Base-by-base conservation (phyloP, 805 yeast genomes). In the Barnettozyma pratensis region DNA sequence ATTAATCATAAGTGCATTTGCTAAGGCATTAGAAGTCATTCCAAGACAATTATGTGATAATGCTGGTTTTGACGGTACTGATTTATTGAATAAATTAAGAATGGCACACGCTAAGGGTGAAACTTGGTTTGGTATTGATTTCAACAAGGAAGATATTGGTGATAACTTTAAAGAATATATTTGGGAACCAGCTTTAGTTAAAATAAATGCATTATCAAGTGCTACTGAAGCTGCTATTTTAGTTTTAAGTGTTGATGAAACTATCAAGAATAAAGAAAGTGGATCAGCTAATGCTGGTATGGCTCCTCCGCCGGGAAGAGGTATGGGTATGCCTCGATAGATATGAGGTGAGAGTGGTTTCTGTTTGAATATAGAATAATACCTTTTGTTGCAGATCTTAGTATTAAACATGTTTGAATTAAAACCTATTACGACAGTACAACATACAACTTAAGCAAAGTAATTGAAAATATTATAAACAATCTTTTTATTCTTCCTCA, bases 31-130 rank as follows among this genome's bases (percentile, higher is more conserved):
- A 49, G 99, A 94, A 71, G 83, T 94, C 29, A 90, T 94, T 60
- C 99, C 99, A 57, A 84, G 98, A 66, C 98, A 94, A 66, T 76
- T 94, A 55, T 92, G 98, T 73, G 99, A 94, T 65, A 94, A 94
- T 67, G 99, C 97, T n/a, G 99, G 99, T 5, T 83, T 94, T 57
- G 99, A 94, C 65, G 95, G 96, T 25, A 88, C 96, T n/a, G 98
- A 94, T 65, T 72, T 94, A 51, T 79, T 94, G 59, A 94, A 94
- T 68, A 80, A 85, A 62, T 75, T 94, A 62, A 82, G 99, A 70
- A 86, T 94, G 78, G 85, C 88, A 19, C 99, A 94, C 62, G 94
- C 96, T 46, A 87, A 87, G 65, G 97, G 96, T 53, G 96, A 92
- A 61, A 75, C 70, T 41, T 88, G 96, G 94, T 83, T 75, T 54